These are phyloP conservation scores for Heteromeles arbutifolia DNA, from an alignment of 306 rosid genomes.

Conservation along the genomic window DNA sequence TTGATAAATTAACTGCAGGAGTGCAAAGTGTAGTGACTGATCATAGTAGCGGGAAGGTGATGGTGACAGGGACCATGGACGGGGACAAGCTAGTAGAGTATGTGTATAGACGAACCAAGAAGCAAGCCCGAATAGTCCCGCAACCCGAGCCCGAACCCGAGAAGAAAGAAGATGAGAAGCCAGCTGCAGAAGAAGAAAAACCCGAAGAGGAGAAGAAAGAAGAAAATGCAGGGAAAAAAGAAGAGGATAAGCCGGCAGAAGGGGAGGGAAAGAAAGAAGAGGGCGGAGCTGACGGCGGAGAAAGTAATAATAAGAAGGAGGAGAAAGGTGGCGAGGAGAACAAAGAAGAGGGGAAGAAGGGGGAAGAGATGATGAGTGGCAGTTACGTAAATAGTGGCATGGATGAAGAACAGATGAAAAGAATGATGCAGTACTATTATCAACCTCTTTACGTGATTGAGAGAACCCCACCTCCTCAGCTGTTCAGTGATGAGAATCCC, in stretches of 20 bases:
- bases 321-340: slow-evolving; percentile 18
- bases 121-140: slow-evolving; percentile 75
- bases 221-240: slow-evolving; percentile 9
- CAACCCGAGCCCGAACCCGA: slow-evolving; percentile 52
- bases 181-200: slow-evolving; percentile 30
- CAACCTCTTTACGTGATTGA: slow-evolving; percentile 68
- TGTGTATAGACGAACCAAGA: slow-evolving; percentile 75
- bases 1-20: slow-evolving; percentile 32
- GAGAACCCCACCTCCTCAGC: slow-evolving; percentile 81
- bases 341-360: slow-evolving; percentile 23
- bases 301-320: background rate
- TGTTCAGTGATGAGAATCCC: slow-evolving; percentile 93
- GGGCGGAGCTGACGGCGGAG: slow-evolving; percentile 12
- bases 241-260: slow-evolving; percentile 37
- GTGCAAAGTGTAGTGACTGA: slow-evolving; percentile 79
- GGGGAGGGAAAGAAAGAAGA: slow-evolving; percentile 48
- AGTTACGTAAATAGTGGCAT: background rate
- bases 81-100: slow-evolving; percentile 77
- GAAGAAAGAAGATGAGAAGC: slow-evolving; percentile 37
- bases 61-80: slow-evolving; percentile 80
- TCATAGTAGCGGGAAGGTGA: slow-evolving; percentile 61
- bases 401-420: slow-evolving; percentile 65
- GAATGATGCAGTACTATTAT: slow-evolving; percentile 63
- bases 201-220: slow-evolving; percentile 39
- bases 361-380: slow-evolving; percentile 21